Conservation (phyloP, 2,329 filamentous ascomycete species). For the Fusarium euwallaceae region DNA sequence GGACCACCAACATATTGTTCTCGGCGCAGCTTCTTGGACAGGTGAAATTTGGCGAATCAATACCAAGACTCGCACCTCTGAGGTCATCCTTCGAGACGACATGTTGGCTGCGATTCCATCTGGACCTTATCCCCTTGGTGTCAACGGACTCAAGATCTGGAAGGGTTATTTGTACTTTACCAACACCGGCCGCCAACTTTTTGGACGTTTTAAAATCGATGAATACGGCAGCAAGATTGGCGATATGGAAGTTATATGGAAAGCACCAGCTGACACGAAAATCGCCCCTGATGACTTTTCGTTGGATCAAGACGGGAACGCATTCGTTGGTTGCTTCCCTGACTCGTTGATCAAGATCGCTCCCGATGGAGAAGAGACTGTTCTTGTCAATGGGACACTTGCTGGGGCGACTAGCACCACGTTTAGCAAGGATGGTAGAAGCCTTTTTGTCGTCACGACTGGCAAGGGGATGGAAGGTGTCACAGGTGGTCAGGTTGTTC, state of each 20-base stretch:
- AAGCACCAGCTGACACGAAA: neutral
- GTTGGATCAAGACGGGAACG: neutral
- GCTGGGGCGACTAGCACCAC: neutral
- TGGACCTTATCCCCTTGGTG: neutral
- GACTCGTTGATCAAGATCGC: neutral
- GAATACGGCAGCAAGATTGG: neutral
- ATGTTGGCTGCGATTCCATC: neutral
- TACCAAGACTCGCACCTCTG: neutral
- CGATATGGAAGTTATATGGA: neutral
- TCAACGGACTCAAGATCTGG: conserved; percentile 15
- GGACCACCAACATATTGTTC: neutral
- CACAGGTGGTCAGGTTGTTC: conserved; percentile 6
- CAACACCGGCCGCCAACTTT: neutral
- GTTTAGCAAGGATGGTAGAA: neutral
- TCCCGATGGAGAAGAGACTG: accelerated
- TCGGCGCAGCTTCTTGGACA: conserved; percentile 13
- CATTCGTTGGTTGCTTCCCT: neutral
- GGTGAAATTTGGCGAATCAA: conserved; percentile 12
- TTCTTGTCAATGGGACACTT: neutral
- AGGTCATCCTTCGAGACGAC: neutral
- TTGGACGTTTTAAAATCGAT: neutral
- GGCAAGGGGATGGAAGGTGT: neutral
- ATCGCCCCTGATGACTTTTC: neutral
- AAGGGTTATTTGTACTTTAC: conserved; percentile 13
- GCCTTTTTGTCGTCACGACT: conserved; percentile 1